These are phyloP conservation scores for Coemansia reversa DNA, from an alignment of 192 early-diverging fungal genomes.

Conservation along the genomic window DNA sequence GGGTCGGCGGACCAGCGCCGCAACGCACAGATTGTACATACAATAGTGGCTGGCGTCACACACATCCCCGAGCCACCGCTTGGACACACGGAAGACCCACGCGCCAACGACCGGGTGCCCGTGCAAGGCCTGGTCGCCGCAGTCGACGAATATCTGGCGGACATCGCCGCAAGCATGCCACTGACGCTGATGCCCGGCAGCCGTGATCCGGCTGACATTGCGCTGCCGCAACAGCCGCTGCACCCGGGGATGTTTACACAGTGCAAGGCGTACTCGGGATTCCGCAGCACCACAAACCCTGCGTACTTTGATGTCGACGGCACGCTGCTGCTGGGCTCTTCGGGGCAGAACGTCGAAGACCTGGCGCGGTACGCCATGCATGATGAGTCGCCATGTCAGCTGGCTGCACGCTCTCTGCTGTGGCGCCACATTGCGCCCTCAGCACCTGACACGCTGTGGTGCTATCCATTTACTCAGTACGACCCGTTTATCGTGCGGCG, in stretches of 20 bases:
- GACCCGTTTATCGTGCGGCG: constrained; percentile 85
- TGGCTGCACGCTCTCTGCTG: constrained; percentile 69
- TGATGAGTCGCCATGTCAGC: constrained; percentile 57
- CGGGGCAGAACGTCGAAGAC: constrained; percentile 90
- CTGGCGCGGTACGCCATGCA: constrained; percentile 65
- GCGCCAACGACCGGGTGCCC: constrained; percentile 44
- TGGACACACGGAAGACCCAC: constrained; percentile 51
- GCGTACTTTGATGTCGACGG: constrained; percentile 68
- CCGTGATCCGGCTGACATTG: constrained; percentile 71
- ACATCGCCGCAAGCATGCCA: constrained; percentile 59
- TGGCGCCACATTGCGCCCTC: constrained; percentile 93
- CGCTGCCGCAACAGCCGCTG: constrained; percentile 88
- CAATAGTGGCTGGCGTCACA: constrained; percentile 78
- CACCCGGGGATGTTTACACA: constrained; percentile 69
- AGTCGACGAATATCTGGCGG: constrained; percentile 67
- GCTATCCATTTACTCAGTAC: constrained; percentile 81
- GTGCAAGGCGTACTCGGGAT: constrained; percentile 60
- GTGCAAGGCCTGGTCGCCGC: constrained; percentile 55
- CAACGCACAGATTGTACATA: constrained; percentile 62
- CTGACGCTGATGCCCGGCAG: constrained; percentile 83
- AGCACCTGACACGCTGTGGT: constrained; percentile 94
- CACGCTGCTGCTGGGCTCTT: constrained; percentile 67
- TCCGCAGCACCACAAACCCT: constrained; percentile 79
- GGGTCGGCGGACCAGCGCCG: constrained; percentile 53
- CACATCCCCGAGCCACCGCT: constrained; percentile 40